Conservation (phyloP, 2,329 filamentous ascomycete species). For the Microdochium paspali region DNA sequence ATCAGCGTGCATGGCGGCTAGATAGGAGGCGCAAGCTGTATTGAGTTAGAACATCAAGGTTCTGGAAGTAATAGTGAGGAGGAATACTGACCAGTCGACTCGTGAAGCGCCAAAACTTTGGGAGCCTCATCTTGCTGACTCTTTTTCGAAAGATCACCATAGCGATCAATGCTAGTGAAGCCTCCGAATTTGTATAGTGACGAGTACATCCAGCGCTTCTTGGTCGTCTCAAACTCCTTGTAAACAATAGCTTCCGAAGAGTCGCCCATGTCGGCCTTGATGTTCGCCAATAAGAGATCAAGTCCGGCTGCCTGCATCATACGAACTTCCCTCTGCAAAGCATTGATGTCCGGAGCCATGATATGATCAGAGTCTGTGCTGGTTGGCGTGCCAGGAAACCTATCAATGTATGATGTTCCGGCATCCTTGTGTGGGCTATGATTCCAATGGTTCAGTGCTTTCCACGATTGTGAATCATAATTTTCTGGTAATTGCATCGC, state of each 20-base stretch:
- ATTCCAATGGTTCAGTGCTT: slow-evolving; percentile 32
- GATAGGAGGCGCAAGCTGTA: slow-evolving; percentile 37
- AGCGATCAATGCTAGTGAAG: slow-evolving; percentile 15
- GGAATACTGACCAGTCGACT: slow-evolving; percentile 32
- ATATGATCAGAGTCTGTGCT: slow-evolving; percentile 11
- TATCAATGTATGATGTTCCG: background rate
- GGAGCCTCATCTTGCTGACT: background rate
- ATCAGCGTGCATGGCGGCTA: slow-evolving; percentile 32
- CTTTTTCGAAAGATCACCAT: background rate
- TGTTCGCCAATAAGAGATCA: slow-evolving; percentile 40
- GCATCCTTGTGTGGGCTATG: slow-evolving; percentile 15
- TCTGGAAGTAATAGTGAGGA: slow-evolving; percentile 3
- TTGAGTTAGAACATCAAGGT: slow-evolving; percentile 20
- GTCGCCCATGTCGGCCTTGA: slow-evolving; percentile 40
- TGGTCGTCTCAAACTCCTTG: slow-evolving; percentile 41
- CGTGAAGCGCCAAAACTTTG: slow-evolving; percentile 38
- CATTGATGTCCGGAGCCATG: slow-evolving; percentile 20
- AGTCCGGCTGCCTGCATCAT: slow-evolving; percentile 44
- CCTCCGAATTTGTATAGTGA: slow-evolving; percentile 37
- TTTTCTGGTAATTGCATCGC: too few species aligned
- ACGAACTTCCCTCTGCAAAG: slow-evolving; percentile 41
- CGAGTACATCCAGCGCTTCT: slow-evolving; percentile 54
- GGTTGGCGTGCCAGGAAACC: slow-evolving; percentile 9
- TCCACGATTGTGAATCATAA: slow-evolving; percentile 27
- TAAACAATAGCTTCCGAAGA: slow-evolving; percentile 36